A percentile compares a stretch with the other conserved stretches of the same genome.
Evolutionary conservation across 208 protist species (phyloP).

Genomic region (Trypanosoma scelopori): DNA sequence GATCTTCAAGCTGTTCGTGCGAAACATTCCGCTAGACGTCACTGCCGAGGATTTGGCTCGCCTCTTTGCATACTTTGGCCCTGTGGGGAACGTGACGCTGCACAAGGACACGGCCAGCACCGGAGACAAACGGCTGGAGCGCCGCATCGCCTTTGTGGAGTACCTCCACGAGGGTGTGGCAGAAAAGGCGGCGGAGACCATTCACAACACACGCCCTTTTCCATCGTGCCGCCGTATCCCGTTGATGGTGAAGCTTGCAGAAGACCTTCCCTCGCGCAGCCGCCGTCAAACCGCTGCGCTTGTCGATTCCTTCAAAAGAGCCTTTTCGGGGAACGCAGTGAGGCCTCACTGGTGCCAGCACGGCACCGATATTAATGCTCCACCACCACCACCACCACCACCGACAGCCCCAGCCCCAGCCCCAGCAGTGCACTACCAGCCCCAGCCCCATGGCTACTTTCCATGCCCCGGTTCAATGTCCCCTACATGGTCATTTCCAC

Average conservation of each 20-base stretch:
- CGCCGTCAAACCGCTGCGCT: slow-evolving; percentile 4
- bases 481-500: no score
- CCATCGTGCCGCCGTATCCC: slow-evolving; percentile 55
- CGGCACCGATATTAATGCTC: no score
- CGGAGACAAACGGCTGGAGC: slow-evolving; percentile 22
- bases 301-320: background rate
- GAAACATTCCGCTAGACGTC: slow-evolving; percentile 78
- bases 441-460: no score
- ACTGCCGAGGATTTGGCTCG: slow-evolving; percentile 34
- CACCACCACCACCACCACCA: no score
- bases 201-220: slow-evolving; percentile 82
- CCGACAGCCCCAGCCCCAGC: no score
- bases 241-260: slow-evolving; percentile 82
- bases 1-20: slow-evolving; percentile 83
- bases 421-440: no score
- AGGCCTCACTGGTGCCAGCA: no score
- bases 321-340: background rate
- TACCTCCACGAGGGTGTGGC: slow-evolving; percentile 62
- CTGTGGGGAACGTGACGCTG: slow-evolving; percentile 56
- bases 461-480: no score
- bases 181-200: slow-evolving; percentile 47
- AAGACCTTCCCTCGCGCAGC: slow-evolving; percentile 48
- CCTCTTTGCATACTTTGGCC: slow-evolving; percentile 54
- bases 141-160: slow-evolving; percentile 80
- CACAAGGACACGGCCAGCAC: slow-evolving; percentile 59